Percentiles rank a stretch among this genome's conserved stretches.
These are phyloP conservation scores for Hyaloscypha finlandica DNA, from an alignment of 495 filamentous ascomycete species.

Conservation along the genomic window DNA sequence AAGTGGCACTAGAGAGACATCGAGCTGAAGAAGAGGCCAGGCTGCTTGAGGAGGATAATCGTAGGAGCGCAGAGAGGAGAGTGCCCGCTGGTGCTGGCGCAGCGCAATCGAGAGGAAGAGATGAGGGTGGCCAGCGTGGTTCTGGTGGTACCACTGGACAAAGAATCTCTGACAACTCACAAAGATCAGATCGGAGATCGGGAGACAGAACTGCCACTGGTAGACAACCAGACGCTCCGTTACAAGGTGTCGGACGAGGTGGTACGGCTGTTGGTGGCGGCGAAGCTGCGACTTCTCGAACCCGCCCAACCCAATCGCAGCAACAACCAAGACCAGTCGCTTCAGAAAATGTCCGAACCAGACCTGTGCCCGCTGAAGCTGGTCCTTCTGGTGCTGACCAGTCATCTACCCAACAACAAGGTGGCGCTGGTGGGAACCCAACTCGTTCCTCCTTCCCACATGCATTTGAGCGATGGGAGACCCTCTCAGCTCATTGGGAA, in stretches of 20 bases:
- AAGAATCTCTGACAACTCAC: conserved; percentile 31
- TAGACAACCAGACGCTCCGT: conserved; percentile 1
- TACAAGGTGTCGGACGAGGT: conserved; percentile 30
- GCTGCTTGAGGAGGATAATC: conserved; percentile 53
- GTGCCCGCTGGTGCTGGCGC: conserved; percentile 61
- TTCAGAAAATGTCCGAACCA: conserved; percentile 27
- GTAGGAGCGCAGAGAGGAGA: conserved; percentile 48
- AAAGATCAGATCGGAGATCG: conserved; percentile 30
- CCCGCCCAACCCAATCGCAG: conserved; percentile 32
- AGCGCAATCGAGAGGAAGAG: conserved; percentile 23
- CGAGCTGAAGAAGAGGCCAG: conserved; percentile 58
- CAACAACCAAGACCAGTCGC: conserved; percentile 37
- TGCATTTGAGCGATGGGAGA: conserved; percentile 97
- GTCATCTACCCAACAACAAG: conserved; percentile 7
- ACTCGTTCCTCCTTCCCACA: conserved; percentile 75
- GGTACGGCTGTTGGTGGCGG: conserved; percentile 30
- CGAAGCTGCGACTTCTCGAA: conserved; percentile 20
- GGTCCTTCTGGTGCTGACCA: conserved; percentile 8
- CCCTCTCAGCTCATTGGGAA: conserved; percentile 96
- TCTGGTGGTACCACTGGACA: conserved; percentile 30
- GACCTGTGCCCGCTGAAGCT: conserved; percentile 26
- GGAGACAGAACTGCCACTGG: conserved; percentile 19
- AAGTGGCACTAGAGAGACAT: conserved; percentile 42
- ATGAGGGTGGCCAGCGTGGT: conserved; percentile 15
- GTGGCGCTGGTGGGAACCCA: neutral